These are phyloP conservation scores for Rubia peregrina DNA, from an alignment of 305 asterid species.

Conservation along the genomic window DNA sequence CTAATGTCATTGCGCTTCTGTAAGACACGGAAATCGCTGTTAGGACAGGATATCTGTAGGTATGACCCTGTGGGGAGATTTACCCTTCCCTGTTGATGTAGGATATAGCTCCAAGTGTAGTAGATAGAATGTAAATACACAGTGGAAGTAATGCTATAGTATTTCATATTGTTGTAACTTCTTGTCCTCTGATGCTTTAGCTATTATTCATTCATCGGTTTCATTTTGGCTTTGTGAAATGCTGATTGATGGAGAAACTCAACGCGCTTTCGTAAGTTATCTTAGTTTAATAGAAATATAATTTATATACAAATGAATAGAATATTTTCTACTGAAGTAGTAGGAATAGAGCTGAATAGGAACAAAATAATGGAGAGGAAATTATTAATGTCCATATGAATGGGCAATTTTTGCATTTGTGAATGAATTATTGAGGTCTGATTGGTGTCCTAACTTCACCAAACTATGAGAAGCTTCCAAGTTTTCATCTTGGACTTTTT, in stretches of 20 bases:
- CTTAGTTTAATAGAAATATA: too few species aligned
- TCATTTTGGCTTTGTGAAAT: not conserved
- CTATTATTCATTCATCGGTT: conserved; percentile 11
- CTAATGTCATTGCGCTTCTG: not conserved
- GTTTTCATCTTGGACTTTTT: not conserved
- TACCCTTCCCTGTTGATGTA: not conserved
- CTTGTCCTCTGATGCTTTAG: not conserved
- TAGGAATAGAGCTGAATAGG: too few species aligned
- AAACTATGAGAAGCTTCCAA: not conserved
- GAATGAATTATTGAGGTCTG: not conserved
- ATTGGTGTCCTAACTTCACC: not conserved
- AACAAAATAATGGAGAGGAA: not conserved
- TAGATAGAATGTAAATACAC: conserved; percentile 9
- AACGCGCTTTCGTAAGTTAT: not conserved
- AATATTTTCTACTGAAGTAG: not conserved
- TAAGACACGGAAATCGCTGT: not conserved
- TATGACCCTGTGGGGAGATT: not conserved
- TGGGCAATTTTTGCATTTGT: not conserved
- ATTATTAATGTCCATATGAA: not conserved
- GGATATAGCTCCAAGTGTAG: not conserved
- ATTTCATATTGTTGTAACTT: not conserved
- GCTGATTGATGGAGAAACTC: not conserved
- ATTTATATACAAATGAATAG: not conserved
- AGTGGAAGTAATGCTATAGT: not conserved
- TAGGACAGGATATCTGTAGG: not conserved